Percentiles rank a stretch among this genome's conserved stretches.
Evolutionary conservation across 1,284 basidiomycete genomes (phyloP).

Genomic region (Microbotryum scabiosae): DNA sequence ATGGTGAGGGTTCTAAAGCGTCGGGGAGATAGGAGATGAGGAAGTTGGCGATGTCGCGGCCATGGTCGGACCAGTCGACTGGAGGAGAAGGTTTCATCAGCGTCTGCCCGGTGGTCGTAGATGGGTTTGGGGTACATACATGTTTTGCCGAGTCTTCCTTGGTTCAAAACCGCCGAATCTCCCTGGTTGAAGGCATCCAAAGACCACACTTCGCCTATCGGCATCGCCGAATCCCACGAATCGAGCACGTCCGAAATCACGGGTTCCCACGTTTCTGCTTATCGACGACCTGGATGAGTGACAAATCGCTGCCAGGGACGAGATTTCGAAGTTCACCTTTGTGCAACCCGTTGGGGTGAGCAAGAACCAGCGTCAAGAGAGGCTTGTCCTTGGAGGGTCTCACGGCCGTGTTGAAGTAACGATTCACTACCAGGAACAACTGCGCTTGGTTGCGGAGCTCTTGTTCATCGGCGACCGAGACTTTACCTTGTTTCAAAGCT

Average conservation of each 20-base stretch:
- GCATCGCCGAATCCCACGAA: slow-evolving; percentile 11
- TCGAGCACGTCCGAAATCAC: slow-evolving; percentile 47
- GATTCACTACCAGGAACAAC: slow-evolving; percentile 19
- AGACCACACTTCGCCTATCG: slow-evolving; percentile 66
- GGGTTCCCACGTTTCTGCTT: slow-evolving; percentile 58
- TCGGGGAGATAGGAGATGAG: slow-evolving; percentile 51
- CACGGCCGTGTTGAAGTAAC: slow-evolving; percentile 3
- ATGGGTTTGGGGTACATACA: slow-evolving; percentile 44
- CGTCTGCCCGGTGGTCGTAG: neutral
- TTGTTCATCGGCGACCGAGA: neutral
- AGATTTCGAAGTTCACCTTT: slow-evolving; percentile 50
- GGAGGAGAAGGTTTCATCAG: neutral
- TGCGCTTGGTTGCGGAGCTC: slow-evolving; percentile 19
- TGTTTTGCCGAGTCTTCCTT: slow-evolving; percentile 47
- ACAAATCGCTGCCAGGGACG: neutral
- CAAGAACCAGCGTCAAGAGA: slow-evolving; percentile 57
- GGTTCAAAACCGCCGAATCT: slow-evolving; percentile 61
- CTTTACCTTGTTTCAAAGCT: neutral
- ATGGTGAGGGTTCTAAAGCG: neutral
- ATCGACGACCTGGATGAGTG: neutral
- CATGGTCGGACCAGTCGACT: slow-evolving; percentile 63
- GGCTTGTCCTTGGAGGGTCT: neutral
- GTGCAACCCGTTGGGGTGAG: slow-evolving; percentile 71
- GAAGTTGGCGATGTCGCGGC: slow-evolving; percentile 64
- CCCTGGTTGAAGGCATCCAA: slow-evolving; percentile 71